phyloP scores from a whole-genome alignment of 1,284 basidiomycete species.

The Melanopsichium pennsylvanicum region DNA sequence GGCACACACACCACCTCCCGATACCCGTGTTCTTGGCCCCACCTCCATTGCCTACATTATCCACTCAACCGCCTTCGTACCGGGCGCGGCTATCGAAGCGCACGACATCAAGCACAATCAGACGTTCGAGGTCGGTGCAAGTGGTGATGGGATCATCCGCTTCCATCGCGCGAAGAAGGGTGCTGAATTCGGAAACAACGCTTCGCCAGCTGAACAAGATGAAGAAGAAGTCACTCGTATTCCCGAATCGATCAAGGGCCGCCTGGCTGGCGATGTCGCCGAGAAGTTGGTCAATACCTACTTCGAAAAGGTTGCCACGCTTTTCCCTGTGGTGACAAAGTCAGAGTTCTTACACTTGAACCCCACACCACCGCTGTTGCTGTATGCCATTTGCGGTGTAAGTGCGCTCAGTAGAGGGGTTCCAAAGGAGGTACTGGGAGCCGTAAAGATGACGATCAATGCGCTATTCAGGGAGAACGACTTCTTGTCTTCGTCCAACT shows the following conservation, averaged over 20 bases:
- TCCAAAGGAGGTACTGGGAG: conserved; percentile 80
- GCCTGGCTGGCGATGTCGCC: conserved; percentile 56
- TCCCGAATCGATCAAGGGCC: conserved; percentile 48
- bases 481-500: conserved; percentile 82
- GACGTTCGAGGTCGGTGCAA: conserved; percentile 70
- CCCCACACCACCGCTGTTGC: conserved; percentile 79
- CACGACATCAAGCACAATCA: conserved; percentile 75
- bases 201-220: conserved; percentile 9
- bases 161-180: conserved; percentile 71
- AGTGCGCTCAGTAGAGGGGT: conserved; percentile 85
- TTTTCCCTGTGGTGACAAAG: conserved; percentile 85
- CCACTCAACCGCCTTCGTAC: conserved; percentile 85
- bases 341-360: conserved; percentile 79
- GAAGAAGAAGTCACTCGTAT: conserved; percentile 38
- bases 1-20: conserved; percentile 42
- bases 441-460: conserved; percentile 81
- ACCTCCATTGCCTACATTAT: conserved; percentile 85
- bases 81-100: conserved; percentile 79
- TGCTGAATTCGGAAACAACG: conserved; percentile 1
- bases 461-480: conserved; percentile 76
- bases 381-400: conserved; percentile 91
- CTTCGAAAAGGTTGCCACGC: conserved; percentile 83
- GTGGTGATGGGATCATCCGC: conserved; percentile 85
- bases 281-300: conserved; percentile 87
- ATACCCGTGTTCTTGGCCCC: conserved; percentile 71